These are phyloP conservation scores for Coniochaeta sp. DNA, from an alignment of 2,329 filamentous ascomycete genomes.

Conservation along the genomic window DNA sequence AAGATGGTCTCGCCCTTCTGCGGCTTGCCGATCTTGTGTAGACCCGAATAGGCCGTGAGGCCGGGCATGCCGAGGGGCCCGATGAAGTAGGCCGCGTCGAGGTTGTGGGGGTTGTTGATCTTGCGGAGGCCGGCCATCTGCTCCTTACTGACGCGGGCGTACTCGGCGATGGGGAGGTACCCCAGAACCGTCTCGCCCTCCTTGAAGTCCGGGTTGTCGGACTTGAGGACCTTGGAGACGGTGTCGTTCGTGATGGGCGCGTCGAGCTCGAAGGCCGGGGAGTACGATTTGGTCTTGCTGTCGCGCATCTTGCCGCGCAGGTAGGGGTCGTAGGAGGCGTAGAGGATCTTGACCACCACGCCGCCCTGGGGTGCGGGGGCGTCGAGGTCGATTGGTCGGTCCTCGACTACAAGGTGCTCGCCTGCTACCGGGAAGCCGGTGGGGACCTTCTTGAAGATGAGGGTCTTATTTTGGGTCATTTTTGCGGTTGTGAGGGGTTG, in stretches of 20 bases:
- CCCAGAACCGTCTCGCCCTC: slow-evolving; percentile 60
- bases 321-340: slow-evolving; percentile 78
- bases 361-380: slow-evolving; percentile 56
- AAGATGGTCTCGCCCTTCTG: slow-evolving; percentile 77
- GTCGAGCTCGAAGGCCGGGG: slow-evolving; percentile 52
- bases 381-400: slow-evolving; percentile 59
- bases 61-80: slow-evolving; percentile 53
- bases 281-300: slow-evolving; percentile 59
- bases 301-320: slow-evolving; percentile 73
- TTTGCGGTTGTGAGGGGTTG: neutral
- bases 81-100: slow-evolving; percentile 62
- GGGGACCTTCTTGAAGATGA: slow-evolving; percentile 68
- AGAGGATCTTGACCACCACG: slow-evolving; percentile 62
- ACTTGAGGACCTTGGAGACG: slow-evolving; percentile 66
- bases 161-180: slow-evolving; percentile 59
- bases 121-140: slow-evolving; percentile 36
- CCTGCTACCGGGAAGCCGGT: slow-evolving; percentile 60
- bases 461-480: slow-evolving; percentile 53
- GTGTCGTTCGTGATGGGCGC: slow-evolving; percentile 57
- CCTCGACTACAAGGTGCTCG: slow-evolving; percentile 62
- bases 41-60: slow-evolving; percentile 44
- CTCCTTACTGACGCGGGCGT: slow-evolving; percentile 45
- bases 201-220: slow-evolving; percentile 51
- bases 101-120: slow-evolving; percentile 61
- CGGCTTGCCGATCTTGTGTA: slow-evolving; percentile 65